Base-by-base conservation (phyloP, 2,329 filamentous ascomycete genomes). In the Colletotrichum truncatum region DNA sequence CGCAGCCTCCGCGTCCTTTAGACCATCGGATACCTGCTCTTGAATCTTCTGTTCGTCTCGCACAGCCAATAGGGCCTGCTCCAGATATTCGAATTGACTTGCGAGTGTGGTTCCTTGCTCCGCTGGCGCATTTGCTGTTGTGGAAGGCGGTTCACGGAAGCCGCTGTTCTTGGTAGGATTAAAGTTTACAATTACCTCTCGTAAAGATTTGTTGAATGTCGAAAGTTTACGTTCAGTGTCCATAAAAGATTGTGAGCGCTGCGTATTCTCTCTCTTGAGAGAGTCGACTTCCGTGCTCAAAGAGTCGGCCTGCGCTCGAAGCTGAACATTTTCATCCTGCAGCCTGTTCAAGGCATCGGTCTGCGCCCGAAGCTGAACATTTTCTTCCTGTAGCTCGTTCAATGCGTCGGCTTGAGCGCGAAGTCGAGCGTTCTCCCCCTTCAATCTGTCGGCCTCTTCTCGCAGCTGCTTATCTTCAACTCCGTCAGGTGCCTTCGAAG, bases 31-130 rank as follows among this genome's bases (percentile, higher is more conserved):
- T 3, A 65, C 55, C 52, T 74, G 69, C 60, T 82, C 79, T 52
- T 74, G 69, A 62, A 82, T 78, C 52, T 82, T 79, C 71, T 89
- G 85, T 69, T 89, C 87, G 14, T 86, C 82, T 36, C 84, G 82
- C 10, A 94, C 85, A 8, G 84, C 83, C 28, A 83, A 80, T 30
- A 96, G 78, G 1, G 88, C 87, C 70, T 86, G 86, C 64, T 92
- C 89, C 3, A 97, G 81, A 71, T 93, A 94, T 39, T 90, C 87
- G 18, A 96, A 77, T 72, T 94, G 91, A 38, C 73, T 80, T 26
- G 76, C 76, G 21, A 90, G 75, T 60, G 83, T 77, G 69, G 70
- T 21, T 62, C 58, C 28, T 67, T 55, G 12, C 28, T 56, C 36
- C 16, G 23, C 41, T 25, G 43, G 28, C 3, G 23, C 30, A 12